These are phyloP conservation scores for Exophiala oligosperma DNA, from an alignment of 2,329 filamentous ascomycete species.

Conservation along the genomic window DNA sequence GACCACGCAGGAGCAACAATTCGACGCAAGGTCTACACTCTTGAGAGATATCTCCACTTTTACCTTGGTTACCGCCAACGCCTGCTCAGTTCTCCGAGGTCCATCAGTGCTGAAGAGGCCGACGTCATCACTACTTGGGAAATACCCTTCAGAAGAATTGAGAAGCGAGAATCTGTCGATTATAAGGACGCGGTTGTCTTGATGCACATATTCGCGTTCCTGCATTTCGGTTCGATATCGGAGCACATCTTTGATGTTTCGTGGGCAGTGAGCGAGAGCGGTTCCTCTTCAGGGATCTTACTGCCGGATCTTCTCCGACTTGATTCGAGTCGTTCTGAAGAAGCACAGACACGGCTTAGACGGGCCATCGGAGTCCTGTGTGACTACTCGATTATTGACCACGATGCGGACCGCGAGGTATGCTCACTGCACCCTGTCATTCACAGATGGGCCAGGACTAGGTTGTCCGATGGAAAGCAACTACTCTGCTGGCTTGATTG, in stretches of 20 bases:
- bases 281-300: no score
- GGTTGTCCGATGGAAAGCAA: conserved; percentile 1
- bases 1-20: conserved; percentile 32
- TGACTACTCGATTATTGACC: conserved; percentile 17
- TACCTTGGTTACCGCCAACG: conserved; percentile 17
- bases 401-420: conserved; percentile 4
- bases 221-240: conserved; percentile 14
- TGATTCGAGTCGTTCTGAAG: neutral
- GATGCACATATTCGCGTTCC: conserved; percentile 18
- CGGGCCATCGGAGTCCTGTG: conserved; percentile 11
- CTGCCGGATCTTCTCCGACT: neutral
- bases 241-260: conserved; percentile 9
- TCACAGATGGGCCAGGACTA: conserved; percentile 12
- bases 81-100: conserved; percentile 8
- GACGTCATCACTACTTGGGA: conserved; percentile 20
- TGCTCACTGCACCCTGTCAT: conserved; percentile 19
- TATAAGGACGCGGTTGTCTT: conserved; percentile 13
- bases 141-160: conserved; percentile 13
- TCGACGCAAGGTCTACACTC: conserved; percentile 22
- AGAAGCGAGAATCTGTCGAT: neutral
- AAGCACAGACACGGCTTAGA: conserved; percentile 10
- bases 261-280: neutral
- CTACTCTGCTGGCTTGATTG: conserved; percentile 11
- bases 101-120: neutral
- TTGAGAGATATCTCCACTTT: conserved; percentile 30